Evolutionary conservation across 768 basidiomycete species (phyloP), one percentile per base, ranked within the genome.

Genomic region (Mycena sanguinolenta): DNA sequence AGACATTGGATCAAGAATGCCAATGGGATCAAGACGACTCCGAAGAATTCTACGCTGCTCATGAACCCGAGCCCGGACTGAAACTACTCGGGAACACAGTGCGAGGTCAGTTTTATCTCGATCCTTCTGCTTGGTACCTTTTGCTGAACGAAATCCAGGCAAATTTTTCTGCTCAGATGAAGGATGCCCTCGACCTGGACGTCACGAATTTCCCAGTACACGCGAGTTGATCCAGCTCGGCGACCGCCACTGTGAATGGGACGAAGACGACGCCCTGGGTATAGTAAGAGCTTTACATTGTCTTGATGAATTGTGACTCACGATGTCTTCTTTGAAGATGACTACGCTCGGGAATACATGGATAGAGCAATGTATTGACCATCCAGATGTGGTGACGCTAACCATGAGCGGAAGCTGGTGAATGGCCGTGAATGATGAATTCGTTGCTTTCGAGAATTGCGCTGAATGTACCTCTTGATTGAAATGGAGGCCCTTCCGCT

Each of bases 161-260:
- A 70, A 73, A 68, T 73, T 65, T 39, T 66, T 52, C 34, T 73
- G 72, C 34, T 65, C 72, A 38, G 65, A 70, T 14, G 65, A 70
- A 9, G 59, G 58, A 1, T 73, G 68, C 49, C 58, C 72, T 1
- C 32, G 42, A 52, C 28, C 44, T 9, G 61, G 59, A 19, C 28
- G 58, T 0, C 59, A 73, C 21, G 34, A 23, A 6, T 54, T 57
- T 53, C 54, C 65, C 16, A 49, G 42, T 36, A 49, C 55, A 27
- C 63, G 46, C 1, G 65, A 66, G 49, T 32, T 50, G 25, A 57
- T 73, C 46, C 69, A 73, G 42, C 30, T 70, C 5, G 72, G 72
- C n/a, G 69, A 70, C 53, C 58, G 49, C 6, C 38, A 42, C 12
- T 57, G 49, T 25, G 49, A 50, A 13, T 50, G 65, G 60, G 72